Base-by-base conservation (phyloP, 1,139 yeast species). In the Pneumocystis oryctolagi region DNA sequence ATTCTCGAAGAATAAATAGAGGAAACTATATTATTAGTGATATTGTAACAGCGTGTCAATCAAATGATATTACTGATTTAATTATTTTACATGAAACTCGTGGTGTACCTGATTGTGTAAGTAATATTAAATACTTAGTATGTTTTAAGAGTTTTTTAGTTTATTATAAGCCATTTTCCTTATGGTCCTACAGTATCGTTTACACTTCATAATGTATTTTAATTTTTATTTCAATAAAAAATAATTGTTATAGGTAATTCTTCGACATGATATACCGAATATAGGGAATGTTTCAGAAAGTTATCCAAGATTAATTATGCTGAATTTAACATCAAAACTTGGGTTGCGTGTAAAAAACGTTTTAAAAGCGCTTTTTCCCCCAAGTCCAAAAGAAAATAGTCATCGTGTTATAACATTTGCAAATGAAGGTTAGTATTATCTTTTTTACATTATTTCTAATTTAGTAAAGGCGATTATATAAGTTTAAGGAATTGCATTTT, bases 161-260 rank as follows among this genome's bases (percentile, higher is more conserved):
- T 92, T 65, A 92, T 98, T 0, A 77, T 92, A 42, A 85, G 95
- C 58, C 99, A 92, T 78, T 87, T 94, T 74, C 99, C 98, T 4
- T 96, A 92, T 73, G 99, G 99, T 0, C 99, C 98, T 32, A 87
- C 97, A 3, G 95, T 95, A 47, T 85, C 87, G 57, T 94, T 92
- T 77, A 88, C 97, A 5, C 78, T 92, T 66, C 98, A 92, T 76
- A 92, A 92, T 71, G 98, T 47, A 47, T 40, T 9, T 1, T 3
- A 12, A 25, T 25, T 18, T 47, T 25, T 25, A 3, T 47, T 20
- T 47, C 1, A 25, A 9, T 12, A 1, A 47, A 14, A 20, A 47
- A 14, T 37, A 37, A 47, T 47, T 47, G 4, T 20, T 47, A 2
- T 20, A 47, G 55, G 55, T 94, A 64, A 89, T 89, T 59, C 78